Conservation (phyloP, 352 stramenopile species). For the Pythium phragmitis region DNA sequence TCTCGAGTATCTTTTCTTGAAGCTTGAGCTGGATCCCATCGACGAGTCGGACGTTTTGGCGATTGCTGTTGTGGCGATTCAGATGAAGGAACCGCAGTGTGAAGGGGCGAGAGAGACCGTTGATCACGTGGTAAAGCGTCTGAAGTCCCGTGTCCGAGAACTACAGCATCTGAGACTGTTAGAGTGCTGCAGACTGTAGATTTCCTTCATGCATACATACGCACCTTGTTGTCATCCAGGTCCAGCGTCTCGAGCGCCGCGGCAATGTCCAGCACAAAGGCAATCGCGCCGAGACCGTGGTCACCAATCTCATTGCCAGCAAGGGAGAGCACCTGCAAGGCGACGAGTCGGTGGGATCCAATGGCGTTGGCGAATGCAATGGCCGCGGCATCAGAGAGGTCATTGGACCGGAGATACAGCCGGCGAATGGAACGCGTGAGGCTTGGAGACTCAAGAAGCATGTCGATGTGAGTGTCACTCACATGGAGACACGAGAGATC, state of each 20-base stretch:
- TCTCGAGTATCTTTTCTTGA: slow-evolving; percentile 48
- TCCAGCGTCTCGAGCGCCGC: slow-evolving; percentile 41
- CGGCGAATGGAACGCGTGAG: slow-evolving; percentile 29
- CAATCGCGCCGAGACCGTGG: slow-evolving; percentile 38
- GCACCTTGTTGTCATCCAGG: slow-evolving; percentile 51
- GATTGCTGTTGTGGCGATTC: slow-evolving; percentile 22
- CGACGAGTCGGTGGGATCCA: slow-evolving; percentile 1
- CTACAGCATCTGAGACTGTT: slow-evolving; percentile 16
- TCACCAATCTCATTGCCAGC: slow-evolving; percentile 47
- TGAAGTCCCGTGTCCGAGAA: slow-evolving; percentile 36
- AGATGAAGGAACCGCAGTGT: slow-evolving; percentile 42
- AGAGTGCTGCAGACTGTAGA: background rate
- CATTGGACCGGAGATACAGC: slow-evolving; percentile 48
- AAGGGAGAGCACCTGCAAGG: slow-evolving; percentile 36
- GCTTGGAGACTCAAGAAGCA: slow-evolving; percentile 19
- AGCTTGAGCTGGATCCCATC: slow-evolving; percentile 33
- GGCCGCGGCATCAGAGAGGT: slow-evolving; percentile 32
- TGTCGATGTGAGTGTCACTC: slow-evolving; percentile 20
- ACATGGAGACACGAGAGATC: slow-evolving; percentile 55
- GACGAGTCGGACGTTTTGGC: slow-evolving; percentile 1
- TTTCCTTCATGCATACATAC: background rate
- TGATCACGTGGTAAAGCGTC: slow-evolving; percentile 40
- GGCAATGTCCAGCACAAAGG: slow-evolving; percentile 44
- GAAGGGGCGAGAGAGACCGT: slow-evolving; percentile 30
- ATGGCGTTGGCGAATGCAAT: slow-evolving; percentile 26